Conservation (phyloP, 495 filamentous ascomycete species). For the Annulohypoxylon moriforme region DNA sequence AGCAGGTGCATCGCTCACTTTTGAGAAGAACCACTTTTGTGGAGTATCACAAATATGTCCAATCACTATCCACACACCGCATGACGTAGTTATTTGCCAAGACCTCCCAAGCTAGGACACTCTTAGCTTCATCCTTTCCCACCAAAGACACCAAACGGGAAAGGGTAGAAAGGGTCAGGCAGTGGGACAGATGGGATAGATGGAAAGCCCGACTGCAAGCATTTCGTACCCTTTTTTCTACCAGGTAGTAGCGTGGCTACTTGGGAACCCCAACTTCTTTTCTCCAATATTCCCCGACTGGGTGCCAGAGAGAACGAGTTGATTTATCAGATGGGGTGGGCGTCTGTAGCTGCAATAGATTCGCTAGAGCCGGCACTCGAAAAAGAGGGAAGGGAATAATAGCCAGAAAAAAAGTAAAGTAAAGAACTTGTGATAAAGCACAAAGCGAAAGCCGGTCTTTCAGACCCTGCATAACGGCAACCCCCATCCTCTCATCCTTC, state of each 20-base stretch:
- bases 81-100: conserved; percentile 44
- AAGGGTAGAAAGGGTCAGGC: conserved; percentile 34
- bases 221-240: conserved; percentile 27
- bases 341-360: neutral
- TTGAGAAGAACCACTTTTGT: conserved; percentile 33
- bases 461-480: conserved; percentile 57
- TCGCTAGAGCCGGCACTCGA: conserved; percentile 27
- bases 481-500: conserved; percentile 36
- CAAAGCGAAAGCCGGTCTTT: conserved; percentile 34
- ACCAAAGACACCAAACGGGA: conserved; percentile 22
- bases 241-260: conserved; percentile 14
- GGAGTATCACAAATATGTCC: conserved; percentile 30
- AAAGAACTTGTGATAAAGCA: conserved; percentile 16
- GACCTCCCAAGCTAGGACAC: conserved; percentile 31
- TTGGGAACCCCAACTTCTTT: conserved; percentile 7
- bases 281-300: conserved; percentile 32
- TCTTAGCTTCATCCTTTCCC: conserved; percentile 43
- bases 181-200: conserved; percentile 41
- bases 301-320: neutral
- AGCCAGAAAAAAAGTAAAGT: conserved; percentile 11
- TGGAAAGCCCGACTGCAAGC: conserved; percentile 40
- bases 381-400: neutral
- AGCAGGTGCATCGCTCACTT: conserved; percentile 33
- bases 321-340: conserved; percentile 22
- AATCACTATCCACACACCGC: conserved; percentile 43